Evolutionary conservation across 2,329 filamentous ascomycete genomes (phyloP).

Genomic region (Xylariaceae sp.): DNA sequence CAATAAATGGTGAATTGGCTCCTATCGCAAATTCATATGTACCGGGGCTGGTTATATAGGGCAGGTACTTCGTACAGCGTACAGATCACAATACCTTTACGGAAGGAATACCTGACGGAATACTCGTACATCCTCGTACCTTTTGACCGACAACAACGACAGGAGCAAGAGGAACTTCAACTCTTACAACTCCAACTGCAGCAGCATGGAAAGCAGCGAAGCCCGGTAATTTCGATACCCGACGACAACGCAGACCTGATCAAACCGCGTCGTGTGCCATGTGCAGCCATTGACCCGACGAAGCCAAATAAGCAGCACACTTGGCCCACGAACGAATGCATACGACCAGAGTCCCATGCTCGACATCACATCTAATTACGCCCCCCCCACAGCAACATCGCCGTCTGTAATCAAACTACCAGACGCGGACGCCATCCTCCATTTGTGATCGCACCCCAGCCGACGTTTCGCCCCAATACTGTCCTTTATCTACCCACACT

Average conservation of each 20-base stretch:
- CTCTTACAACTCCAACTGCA: neutral
- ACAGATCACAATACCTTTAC: too few relatives aligned
- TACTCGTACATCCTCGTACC: too few relatives aligned
- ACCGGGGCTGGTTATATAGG: too few relatives aligned
- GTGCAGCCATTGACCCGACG: neutral
- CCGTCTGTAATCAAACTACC: constrained; percentile 24
- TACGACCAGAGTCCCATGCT: constrained; percentile 13
- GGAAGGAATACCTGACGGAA: too few relatives aligned
- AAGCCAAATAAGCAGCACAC: neutral
- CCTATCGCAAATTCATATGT: neutral
- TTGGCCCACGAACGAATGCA: constrained; percentile 8
- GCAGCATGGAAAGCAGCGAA: neutral
- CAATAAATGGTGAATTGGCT: neutral
- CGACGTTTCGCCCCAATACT: constrained; percentile 8
- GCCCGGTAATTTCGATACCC: neutral
- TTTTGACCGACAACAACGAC: neutral
- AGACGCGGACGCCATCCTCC: constrained; percentile 19
- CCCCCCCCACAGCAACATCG: constrained; percentile 20
- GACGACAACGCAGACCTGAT: neutral
- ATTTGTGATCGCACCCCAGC: constrained; percentile 18
- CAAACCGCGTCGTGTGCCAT: neutral
- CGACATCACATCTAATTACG: constrained; percentile 17
- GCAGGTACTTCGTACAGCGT: too few relatives aligned
- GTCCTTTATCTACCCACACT: neutral
- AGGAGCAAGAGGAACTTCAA: neutral